Conservation (phyloP, 108 stramenopile species). For the Aurantiochytrium sp. region DNA sequence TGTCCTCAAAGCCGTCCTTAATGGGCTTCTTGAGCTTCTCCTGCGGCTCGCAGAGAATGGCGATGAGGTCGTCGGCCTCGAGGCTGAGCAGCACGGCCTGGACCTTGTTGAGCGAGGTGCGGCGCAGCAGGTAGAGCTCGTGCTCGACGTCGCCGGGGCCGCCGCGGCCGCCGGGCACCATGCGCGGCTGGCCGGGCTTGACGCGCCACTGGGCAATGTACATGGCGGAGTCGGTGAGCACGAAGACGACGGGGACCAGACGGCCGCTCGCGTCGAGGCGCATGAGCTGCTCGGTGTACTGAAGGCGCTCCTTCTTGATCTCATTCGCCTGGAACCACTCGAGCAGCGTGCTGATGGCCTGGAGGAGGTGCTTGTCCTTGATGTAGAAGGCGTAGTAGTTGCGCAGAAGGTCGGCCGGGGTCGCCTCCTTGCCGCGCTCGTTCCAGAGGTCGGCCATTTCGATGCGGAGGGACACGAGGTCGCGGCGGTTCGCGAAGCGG, state of each 20-base stretch:
- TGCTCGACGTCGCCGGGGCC: neutral
- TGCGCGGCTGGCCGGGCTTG: neutral
- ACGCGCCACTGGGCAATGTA: neutral
- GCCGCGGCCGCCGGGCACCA: neutral
- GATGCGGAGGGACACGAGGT: neutral
- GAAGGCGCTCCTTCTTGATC: neutral
- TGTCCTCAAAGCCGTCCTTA: neutral
- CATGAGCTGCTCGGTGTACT: neutral
- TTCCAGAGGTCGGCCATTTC: constrained; percentile 17
- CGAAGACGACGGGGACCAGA: neutral
- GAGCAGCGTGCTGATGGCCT: neutral
- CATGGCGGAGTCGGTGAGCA: constrained; percentile 22
- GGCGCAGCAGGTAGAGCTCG: neutral
- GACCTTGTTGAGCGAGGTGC: neutral
- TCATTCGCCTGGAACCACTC: neutral
- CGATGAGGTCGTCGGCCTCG: constrained; percentile 11
- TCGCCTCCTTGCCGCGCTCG: constrained; percentile 8
- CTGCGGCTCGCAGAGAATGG: neutral
- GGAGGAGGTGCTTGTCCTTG: neutral
- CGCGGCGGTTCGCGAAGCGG: constrained; percentile 7
- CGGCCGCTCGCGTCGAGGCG: neutral
- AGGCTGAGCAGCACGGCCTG: neutral
- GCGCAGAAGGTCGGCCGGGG: neutral
- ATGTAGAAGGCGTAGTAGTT: constrained; percentile 17
- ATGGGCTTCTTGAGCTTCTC: constrained; percentile 1